Conservation (phyloP, 805 yeast genomes). For the Nematodospora valgi region DNA sequence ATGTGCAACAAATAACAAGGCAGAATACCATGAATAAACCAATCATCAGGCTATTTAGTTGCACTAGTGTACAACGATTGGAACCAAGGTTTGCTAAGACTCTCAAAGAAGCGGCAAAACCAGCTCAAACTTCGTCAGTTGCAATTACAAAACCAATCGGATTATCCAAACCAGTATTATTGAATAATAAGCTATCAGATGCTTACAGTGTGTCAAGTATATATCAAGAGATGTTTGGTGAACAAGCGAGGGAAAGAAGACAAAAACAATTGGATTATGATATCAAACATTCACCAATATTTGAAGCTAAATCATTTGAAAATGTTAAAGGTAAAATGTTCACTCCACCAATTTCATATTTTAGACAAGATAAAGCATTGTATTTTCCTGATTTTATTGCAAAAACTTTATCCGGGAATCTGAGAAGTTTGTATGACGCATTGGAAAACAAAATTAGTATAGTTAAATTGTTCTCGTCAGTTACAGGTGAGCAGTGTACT, state of each 20-base stretch:
- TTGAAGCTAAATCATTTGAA: conserved; percentile 46
- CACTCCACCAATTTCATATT: conserved; percentile 75
- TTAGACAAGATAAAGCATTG: conserved; percentile 65
- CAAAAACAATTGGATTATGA: conserved; percentile 40
- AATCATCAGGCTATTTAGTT: conserved; percentile 1
- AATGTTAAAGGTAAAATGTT: conserved; percentile 85
- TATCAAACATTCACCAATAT: conserved; percentile 41
- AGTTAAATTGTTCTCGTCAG: conserved; percentile 62
- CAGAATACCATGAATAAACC: conserved; percentile 5
- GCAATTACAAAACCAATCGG: conserved; percentile 38
- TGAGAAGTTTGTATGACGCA: conserved; percentile 31
- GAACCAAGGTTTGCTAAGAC: conserved; percentile 36
- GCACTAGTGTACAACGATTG: background rate
- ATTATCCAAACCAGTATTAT: conserved; percentile 24
- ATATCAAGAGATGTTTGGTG: conserved; percentile 25
- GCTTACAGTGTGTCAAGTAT: conserved; percentile 15
- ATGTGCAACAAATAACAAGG: no score
- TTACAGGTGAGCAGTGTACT: conserved; percentile 67
- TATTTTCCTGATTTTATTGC: conserved; percentile 82
- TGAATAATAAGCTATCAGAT: conserved; percentile 20
- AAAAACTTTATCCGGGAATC: conserved; percentile 42
- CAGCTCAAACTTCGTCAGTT: conserved; percentile 32
- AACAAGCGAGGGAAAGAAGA: conserved; percentile 34
- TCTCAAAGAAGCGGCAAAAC: conserved; percentile 34
- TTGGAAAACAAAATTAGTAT: conserved; percentile 55